phyloP scores from a whole-genome alignment of 805 yeast genomes.

The Metschnikowia noctiluminum region DNA sequence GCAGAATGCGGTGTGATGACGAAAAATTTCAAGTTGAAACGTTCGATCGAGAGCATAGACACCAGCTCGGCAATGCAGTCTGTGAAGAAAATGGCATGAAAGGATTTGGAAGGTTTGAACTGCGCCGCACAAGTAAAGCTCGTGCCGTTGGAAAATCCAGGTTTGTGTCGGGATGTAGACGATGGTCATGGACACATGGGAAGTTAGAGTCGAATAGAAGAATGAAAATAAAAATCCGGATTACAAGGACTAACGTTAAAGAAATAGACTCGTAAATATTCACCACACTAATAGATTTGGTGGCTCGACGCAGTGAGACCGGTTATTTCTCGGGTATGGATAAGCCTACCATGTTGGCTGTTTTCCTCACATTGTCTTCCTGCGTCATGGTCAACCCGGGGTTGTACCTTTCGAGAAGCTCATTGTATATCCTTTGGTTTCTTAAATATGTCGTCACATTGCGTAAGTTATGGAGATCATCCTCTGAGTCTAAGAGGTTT shows the following conservation, averaged over 20 bases:
- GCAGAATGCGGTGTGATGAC: constrained; percentile 24
- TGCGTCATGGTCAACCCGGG: constrained; percentile 79
- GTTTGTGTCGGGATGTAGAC: no score
- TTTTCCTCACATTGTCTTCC: constrained; percentile 69
- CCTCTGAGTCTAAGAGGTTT: constrained; percentile 8
- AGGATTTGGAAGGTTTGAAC: no score
- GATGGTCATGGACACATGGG: no score
- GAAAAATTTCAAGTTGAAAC: constrained; percentile 28
- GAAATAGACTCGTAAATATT: neutral
- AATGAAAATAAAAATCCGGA: neutral
- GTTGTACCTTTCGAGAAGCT: constrained; percentile 78
- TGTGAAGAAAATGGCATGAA: constrained; percentile 9
- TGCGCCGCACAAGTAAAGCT: no score
- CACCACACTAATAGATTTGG: neutral
- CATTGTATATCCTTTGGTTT: constrained; percentile 75
- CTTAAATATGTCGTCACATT: constrained; percentile 62
- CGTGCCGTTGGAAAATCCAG: no score
- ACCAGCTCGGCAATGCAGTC: constrained; percentile 1
- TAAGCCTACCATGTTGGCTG: constrained; percentile 89
- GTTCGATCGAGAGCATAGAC: constrained; percentile 16
- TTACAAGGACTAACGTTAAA: neutral
- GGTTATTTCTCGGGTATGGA: constrained; percentile 30
- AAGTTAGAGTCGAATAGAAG: no score
- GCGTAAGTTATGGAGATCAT: constrained; percentile 36
- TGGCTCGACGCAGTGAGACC: no score